Base-by-base conservation (phyloP, 768 basidiomycete species). In the Boletales sp. region DNA sequence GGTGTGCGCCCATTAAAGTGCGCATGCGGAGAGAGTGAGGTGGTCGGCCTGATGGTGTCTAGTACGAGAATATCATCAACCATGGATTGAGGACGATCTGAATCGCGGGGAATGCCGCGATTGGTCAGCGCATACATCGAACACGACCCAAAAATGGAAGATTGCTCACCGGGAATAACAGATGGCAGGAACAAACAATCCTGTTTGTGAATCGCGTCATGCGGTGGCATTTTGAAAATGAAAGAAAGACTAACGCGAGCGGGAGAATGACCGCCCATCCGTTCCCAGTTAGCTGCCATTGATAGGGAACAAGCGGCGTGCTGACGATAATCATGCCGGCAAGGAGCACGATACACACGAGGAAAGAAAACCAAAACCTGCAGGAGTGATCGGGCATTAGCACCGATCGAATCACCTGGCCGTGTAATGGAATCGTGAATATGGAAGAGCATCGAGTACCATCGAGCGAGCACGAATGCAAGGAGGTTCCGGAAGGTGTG, bases 41-140 rank as follows among this genome's bases (percentile, higher is more conserved):
- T 40, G 27, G 36, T 19, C 43, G 44, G 13, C 35, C 6, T 36
- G 41, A 43, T n/a, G 40, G 37, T n/a, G 50, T 41, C 54, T 35
- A 67, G 57, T 78, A 81, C 0, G 83, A 84, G 71, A 92, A 91
- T 47, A 90, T 87, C 86, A 90, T 89, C 49, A 92, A 73, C 86
- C 86, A 90, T 8, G 90, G 91, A 59, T 94, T 94, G 51, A 94
- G 79, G 38, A 90, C 84, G 55, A 94, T 86, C 77, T 87, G 54
- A 30, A 45, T 21, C 21, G 21, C 21, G 21, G 21, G 14, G 41
- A 32, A 5, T 42, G 35, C 19, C 15, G 37, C 45, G 42, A 42
- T 47, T 42, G 35, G 57, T 66, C 27, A 66, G 62, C 47, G 36
- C 11, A 27, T 34, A 27, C 45, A 14, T 38, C 44, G 36, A 44